Evolutionary conservation across 495 filamentous ascomycete genomes (phyloP), one percentile per base, ranked within the genome.

Genomic region (Neurospora sp.): DNA sequence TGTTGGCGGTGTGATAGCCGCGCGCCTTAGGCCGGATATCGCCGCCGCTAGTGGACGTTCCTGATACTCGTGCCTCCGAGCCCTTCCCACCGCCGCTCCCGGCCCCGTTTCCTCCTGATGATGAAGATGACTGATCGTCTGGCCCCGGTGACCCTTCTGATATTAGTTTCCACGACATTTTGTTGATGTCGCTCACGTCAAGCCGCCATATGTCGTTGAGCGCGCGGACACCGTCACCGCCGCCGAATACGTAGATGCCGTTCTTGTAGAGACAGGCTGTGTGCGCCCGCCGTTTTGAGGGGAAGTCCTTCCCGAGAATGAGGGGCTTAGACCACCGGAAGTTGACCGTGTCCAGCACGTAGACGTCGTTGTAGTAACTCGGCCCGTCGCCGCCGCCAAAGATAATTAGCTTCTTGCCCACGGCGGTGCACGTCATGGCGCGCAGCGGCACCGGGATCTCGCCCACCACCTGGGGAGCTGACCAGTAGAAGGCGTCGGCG

Each of bases 1-100:
- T 91, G 78, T 90, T 91, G 40, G 89, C 89, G 17, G 89, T 91
- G 77, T 91, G 89, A 74, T 91, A 91, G 13, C 89, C 89, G 45
- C 89, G 81, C 36, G 89, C 88, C 75, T 88, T 89, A 11, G 89
- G 89, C 31, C 83, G 81, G 45, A 79, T 74, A 2, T 82, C 81
- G 11, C 72, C 75, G 15, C 39, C 42, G 19, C n/a, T 36, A 10
- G 62, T 70, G 28, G 69, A 21, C 39, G n/a, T 54, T 42, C 1
- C 71, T 71, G 48, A 62, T 34, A 28, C 54, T 62, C 54, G 24
- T 34, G 17, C 59, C 43, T 72, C 71, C 38, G 38, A 39, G 40
- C 71, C 54, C 24, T 74, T 71, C 21, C 39, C 70, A 11, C 54
- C 54, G 54, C 54, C 45, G 45, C 45, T 24, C 13, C 45, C 45